These are phyloP conservation scores for Rhizophagus clarus DNA, from an alignment of 192 early-diverging fungal species.

Conservation along the genomic window DNA sequence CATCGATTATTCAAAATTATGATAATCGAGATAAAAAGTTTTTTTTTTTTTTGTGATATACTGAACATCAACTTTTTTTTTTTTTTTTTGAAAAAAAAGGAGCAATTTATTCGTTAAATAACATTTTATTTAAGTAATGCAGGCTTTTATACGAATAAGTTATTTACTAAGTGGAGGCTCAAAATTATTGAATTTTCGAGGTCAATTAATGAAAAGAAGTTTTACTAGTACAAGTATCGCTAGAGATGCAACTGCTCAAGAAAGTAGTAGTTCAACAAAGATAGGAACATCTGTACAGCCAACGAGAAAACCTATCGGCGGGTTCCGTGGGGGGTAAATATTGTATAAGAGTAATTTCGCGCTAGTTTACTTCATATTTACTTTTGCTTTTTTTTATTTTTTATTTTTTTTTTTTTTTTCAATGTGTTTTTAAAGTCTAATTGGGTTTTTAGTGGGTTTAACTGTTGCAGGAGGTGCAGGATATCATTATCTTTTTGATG, in stretches of 20 bases:
- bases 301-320: conserved; percentile 12
- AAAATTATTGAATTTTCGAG: not conserved
- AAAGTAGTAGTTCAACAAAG: not conserved
- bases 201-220: not conserved
- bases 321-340: conserved; percentile 12
- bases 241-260: not conserved
- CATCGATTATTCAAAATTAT: not conserved
- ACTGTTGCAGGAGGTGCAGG: conserved; percentile 70
- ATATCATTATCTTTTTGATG: conserved; percentile 85
- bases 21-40: too few relatives aligned
- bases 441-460: conserved; percentile 81
- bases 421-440: conserved; percentile 48
- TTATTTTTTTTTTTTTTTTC: not conserved
- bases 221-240: not conserved
- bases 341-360: not conserved
- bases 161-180: not conserved
- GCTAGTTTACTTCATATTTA: not conserved
- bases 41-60: too few relatives aligned
- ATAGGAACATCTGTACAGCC: conserved; percentile 5
- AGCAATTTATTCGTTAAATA: too few relatives aligned
- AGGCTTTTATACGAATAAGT: not conserved
- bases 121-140: not conserved
- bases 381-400: not conserved
- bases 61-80: not conserved
- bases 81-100: not conserved